Conservation (phyloP, 768 basidiomycete genomes). For the Cystofilobasidium capitatum region DNA sequence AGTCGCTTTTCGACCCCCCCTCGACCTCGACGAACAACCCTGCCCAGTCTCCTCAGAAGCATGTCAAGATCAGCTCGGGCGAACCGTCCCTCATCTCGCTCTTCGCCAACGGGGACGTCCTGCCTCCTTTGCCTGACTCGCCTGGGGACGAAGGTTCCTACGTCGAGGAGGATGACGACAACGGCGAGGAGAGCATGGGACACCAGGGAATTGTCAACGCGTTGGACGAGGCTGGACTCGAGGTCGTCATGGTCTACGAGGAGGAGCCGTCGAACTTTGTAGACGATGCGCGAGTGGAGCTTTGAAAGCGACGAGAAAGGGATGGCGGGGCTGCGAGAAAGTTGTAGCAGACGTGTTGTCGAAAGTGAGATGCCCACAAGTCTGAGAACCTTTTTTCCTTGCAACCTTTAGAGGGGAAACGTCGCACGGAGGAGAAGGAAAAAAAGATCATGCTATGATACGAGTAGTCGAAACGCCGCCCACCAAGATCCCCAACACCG, state of each 20-base stretch:
- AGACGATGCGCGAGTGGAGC: neutral
- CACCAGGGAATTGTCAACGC: slow-evolving; percentile 3
- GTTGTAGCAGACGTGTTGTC: no score
- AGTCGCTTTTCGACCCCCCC: neutral
- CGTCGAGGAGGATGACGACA: slow-evolving; percentile 4
- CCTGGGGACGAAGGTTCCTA: neutral
- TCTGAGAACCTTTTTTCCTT: no score
- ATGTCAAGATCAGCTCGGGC: neutral
- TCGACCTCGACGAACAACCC: neutral
- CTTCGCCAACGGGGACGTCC: neutral
- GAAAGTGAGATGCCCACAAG: no score
- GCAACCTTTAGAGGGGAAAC: no score
- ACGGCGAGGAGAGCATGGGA: neutral
- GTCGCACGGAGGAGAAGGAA: no score
- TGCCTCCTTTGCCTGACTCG: neutral
- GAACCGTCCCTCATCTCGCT: slow-evolving; percentile 11
- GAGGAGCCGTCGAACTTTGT: neutral
- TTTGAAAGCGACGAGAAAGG: neutral
- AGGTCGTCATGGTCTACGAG: slow-evolving; percentile 21
- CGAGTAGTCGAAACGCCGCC: neutral
- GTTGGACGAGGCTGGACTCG: slow-evolving; percentile 15
- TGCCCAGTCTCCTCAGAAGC: neutral
- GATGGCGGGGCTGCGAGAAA: neutral
- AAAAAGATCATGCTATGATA: no score
- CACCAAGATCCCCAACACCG: neutral